A percentile compares a stretch with the other conserved stretches of the same genome.
Evolutionary conservation across 2,329 filamentous ascomycete genomes (phyloP).

Genomic region (Rachicladosporium sp.): DNA sequence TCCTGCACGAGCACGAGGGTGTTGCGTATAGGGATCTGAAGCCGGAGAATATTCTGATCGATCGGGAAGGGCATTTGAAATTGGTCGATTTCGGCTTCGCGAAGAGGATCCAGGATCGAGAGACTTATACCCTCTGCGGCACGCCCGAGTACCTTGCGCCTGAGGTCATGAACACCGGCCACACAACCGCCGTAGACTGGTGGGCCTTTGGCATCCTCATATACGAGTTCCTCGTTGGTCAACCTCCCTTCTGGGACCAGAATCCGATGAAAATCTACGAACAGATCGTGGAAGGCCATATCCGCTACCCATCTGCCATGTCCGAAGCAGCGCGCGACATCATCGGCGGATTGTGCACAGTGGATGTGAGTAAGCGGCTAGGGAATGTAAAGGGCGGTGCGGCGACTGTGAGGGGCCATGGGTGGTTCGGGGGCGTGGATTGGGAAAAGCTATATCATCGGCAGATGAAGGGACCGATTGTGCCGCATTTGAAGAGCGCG

Average conservation of each 20-base stretch:
- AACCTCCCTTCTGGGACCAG: slow-evolving; percentile 77
- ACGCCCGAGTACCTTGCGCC: slow-evolving; percentile 76
- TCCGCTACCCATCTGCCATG: slow-evolving; percentile 59
- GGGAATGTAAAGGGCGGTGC: slow-evolving; percentile 70
- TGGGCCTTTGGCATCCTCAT: slow-evolving; percentile 77
- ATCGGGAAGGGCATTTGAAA: slow-evolving; percentile 67
- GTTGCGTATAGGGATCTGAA: slow-evolving; percentile 75
- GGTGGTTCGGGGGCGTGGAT: slow-evolving; percentile 61
- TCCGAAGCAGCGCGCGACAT: slow-evolving; percentile 60
- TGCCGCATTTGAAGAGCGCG: slow-evolving; percentile 59
- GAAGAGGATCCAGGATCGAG: slow-evolving; percentile 59
- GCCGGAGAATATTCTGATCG: slow-evolving; percentile 69
- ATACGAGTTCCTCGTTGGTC: slow-evolving; percentile 74
- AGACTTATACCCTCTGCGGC: slow-evolving; percentile 74
- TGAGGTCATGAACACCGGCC: slow-evolving; percentile 72
- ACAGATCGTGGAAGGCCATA: slow-evolving; percentile 64
- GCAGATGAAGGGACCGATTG: slow-evolving; percentile 55
- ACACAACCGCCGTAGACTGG: slow-evolving; percentile 67
- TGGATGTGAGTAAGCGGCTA: slow-evolving; percentile 64
- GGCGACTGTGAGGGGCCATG: slow-evolving; percentile 57
- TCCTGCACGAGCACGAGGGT: slow-evolving; percentile 65
- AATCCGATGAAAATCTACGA: slow-evolving; percentile 83
- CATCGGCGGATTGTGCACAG: slow-evolving; percentile 63
- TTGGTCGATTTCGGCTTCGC: slow-evolving; percentile 79
- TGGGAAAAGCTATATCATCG: slow-evolving; percentile 62